phyloP scores from a whole-genome alignment of 139 green algal genomes.

The Coccomyxa sp. region DNA sequence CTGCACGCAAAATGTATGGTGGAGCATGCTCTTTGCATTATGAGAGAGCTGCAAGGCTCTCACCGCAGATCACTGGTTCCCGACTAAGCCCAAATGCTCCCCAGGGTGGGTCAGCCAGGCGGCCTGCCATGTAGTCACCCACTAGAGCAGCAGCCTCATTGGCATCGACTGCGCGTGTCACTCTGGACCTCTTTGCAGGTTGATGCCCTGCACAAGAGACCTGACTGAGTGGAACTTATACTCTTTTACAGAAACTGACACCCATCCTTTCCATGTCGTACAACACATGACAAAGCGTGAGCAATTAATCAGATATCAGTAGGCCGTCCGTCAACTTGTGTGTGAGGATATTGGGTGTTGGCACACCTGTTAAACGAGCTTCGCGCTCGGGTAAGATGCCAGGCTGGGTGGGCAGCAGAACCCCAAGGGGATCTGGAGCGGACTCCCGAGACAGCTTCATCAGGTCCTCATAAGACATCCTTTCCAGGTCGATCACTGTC shows the following conservation, averaged over 20 bases:
- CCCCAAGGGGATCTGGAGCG: background rate
- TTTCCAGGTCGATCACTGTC: background rate
- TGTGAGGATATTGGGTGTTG: background rate
- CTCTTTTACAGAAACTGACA: no score
- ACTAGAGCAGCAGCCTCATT: background rate
- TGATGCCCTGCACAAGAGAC: background rate
- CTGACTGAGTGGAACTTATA: no score
- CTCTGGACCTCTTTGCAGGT: background rate
- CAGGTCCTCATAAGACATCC: background rate
- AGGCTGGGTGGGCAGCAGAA: background rate
- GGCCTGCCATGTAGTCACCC: background rate
- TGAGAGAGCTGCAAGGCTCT: background rate
- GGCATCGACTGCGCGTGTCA: background rate
- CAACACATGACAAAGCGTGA: no score
- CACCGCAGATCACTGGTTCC: background rate
- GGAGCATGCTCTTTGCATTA: no score
- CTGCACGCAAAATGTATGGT: no score
- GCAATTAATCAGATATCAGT: no score
- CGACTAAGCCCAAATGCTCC: background rate
- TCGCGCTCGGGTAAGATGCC: background rate
- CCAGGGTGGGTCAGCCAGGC: background rate
- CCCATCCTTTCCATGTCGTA: no score
- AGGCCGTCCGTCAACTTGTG: no score
- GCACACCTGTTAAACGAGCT: background rate
- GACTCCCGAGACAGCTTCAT: background rate